Conservation (phyloP, 202 grass and related monocot species). For the Zoysia matrella region DNA sequence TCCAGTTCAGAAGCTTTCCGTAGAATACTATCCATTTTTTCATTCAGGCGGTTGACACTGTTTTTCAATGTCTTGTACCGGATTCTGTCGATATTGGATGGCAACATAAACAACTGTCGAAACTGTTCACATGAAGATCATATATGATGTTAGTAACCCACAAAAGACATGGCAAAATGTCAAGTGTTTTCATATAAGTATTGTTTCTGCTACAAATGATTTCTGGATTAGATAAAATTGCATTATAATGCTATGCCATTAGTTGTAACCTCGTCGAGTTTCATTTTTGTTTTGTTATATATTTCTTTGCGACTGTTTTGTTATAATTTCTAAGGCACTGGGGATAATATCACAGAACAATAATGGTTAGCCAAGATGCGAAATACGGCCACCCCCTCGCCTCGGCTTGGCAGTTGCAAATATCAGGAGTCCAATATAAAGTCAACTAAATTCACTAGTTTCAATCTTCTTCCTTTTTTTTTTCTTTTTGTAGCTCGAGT, state of each 20-base stretch:
- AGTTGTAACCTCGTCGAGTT: neutral
- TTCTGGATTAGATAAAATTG: neutral
- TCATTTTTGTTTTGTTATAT: neutral
- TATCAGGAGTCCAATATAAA: neutral
- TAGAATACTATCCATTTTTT: conserved; percentile 39
- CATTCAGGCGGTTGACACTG: conserved; percentile 30
- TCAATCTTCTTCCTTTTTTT: neutral
- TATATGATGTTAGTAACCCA: neutral
- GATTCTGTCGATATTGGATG: conserved; percentile 1
- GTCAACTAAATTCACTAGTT: neutral
- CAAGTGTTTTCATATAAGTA: neutral
- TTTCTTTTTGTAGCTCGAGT: too few species aligned
- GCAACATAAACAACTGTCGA: conserved; percentile 26
- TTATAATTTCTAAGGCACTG: neutral
- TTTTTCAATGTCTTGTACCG: conserved; percentile 33
- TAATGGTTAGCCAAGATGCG: neutral
- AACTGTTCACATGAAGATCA: conserved; percentile 41
- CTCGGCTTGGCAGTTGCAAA: neutral
- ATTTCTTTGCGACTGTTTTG: too few species aligned
- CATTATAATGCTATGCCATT: neutral
- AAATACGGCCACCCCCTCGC: neutral
- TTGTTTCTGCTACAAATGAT: neutral
- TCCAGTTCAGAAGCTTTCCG: conserved; percentile 34
- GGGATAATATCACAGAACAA: neutral
- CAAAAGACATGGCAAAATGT: neutral